phyloP scores from a whole-genome alignment of 371 early-diverging fungal genomes.

The Umbelopsis sp. region DNA sequence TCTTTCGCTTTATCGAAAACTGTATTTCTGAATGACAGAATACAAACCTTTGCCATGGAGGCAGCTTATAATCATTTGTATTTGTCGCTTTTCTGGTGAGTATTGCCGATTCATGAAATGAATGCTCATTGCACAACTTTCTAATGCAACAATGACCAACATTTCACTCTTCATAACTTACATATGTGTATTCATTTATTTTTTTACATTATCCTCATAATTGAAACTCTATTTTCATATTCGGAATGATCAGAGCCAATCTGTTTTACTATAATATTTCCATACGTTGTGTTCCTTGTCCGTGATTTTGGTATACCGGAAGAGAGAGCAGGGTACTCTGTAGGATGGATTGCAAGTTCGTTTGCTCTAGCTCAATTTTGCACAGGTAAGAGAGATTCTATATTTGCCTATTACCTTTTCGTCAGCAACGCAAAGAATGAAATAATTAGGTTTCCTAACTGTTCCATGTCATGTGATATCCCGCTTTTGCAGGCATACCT shows the following conservation, averaged over 20 bases:
- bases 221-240: background rate
- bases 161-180: background rate
- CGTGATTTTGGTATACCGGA: constrained; percentile 60
- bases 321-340: constrained; percentile 64
- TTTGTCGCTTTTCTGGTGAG: constrained; percentile 45
- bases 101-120: background rate
- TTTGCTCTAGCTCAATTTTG: constrained; percentile 69
- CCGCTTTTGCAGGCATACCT: constrained; percentile 33
- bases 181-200: constrained; percentile 36
- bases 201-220: background rate
- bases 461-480: constrained; percentile 1
- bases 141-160: background rate
- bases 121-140: background rate
- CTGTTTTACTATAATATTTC: constrained; percentile 62
- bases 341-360: constrained; percentile 62
- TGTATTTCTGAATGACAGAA: constrained; percentile 22
- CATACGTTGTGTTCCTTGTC: constrained; percentile 66
- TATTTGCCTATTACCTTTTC: background rate
- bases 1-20: background rate
- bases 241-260: constrained; percentile 56
- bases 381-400: constrained; percentile 42
- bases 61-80: constrained; percentile 60
- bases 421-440: background rate
- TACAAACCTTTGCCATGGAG: constrained; percentile 54
- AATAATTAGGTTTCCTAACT: background rate